These are phyloP conservation scores for Climacium dendroides DNA, from an alignment of 225 moss, liverwort and hornwort genomes.

Conservation along the genomic window DNA sequence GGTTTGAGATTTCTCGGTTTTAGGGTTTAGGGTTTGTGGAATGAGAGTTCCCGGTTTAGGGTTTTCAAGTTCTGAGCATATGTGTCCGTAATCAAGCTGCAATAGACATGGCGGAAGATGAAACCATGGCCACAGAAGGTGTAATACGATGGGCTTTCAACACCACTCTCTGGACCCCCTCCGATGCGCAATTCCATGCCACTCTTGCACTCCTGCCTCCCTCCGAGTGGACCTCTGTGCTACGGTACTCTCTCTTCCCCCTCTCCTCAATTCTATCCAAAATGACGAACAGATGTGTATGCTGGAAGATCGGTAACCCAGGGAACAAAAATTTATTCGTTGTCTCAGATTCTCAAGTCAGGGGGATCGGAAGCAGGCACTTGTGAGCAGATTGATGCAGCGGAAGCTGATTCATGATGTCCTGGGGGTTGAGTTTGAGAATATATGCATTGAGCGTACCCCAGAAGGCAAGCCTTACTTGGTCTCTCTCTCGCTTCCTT, in stretches of 20 bases:
- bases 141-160: slow-evolving; percentile 64
- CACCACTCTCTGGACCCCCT: slow-evolving; percentile 37
- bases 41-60: neutral
- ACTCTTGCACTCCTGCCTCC: slow-evolving; percentile 35
- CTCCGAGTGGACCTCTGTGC: slow-evolving; percentile 24
- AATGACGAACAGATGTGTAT: neutral
- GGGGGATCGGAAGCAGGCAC: slow-evolving; percentile 38
- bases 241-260: slow-evolving; percentile 8
- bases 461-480: slow-evolving; percentile 62
- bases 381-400: slow-evolving; percentile 58
- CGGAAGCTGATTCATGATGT: slow-evolving; percentile 46
- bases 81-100: neutral
- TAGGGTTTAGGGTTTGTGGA: neutral
- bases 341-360: neutral
- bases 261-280: neutral
- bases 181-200: slow-evolving; percentile 18
- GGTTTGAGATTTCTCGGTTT: neutral
- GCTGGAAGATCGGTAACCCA: neutral
- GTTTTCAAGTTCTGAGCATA: neutral
- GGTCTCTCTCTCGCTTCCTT: slow-evolving; percentile 11
- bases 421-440: slow-evolving; percentile 25
- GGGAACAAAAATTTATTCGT: neutral
- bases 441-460: slow-evolving; percentile 36
- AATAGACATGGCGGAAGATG: neutral
- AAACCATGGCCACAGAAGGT: neutral